Evolutionary conservation across 208 protist species (phyloP), one percentile per base, ranked within the genome.

Genomic region (Acanthamoeba castellanii): DNA sequence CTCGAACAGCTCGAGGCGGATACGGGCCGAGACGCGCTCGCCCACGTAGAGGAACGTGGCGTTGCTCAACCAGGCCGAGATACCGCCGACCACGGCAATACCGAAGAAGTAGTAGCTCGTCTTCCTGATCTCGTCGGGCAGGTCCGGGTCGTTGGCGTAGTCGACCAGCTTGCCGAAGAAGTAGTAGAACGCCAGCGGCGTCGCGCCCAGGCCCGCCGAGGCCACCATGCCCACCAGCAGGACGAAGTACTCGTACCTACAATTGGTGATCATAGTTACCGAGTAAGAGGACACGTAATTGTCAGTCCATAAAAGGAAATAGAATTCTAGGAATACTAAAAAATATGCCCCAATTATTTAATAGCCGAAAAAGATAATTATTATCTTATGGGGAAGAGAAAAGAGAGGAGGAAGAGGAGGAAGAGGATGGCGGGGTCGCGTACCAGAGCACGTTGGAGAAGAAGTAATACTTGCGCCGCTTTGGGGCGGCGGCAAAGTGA

Each of bases 1-100:
- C 1, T 45, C 34, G 93, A 97, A 98, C 3, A 96, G 55, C 13
- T 95, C 74, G 11, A 66, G 82, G 34, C 97, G 81, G 13, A 97
- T 87, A 32, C 95, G 57, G 16, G 93, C 88, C 16, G 94, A 92
- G 30, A 97, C 93, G 13, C 82, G 92, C 68, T 97, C 88, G 34
- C 95, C 92, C 13, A 45, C 50, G 57, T 34, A 57, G 57, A 74
- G 50, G 57, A 92, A 34, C 81, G 59, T 8, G 42, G 42, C 52
- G 20, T 88, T 52, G 47, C 52, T 52, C 27, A 88, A 5, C 47
- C 42, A 61, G 9, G 52, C 27, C 25, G 25, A 50, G 45, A 88
- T 7, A 34, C 81, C 81, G 81, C 81, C 81, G 20, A 59, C n/a
- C 16, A 52, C 81, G 81, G 81, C 81, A 42, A 88, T 88, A 9